Evolutionary conservation across 2,329 filamentous ascomycete genomes (phyloP), one percentile per base, ranked within the genome.

Genomic region (Parasarocladium wereldwijsianum): DNA sequence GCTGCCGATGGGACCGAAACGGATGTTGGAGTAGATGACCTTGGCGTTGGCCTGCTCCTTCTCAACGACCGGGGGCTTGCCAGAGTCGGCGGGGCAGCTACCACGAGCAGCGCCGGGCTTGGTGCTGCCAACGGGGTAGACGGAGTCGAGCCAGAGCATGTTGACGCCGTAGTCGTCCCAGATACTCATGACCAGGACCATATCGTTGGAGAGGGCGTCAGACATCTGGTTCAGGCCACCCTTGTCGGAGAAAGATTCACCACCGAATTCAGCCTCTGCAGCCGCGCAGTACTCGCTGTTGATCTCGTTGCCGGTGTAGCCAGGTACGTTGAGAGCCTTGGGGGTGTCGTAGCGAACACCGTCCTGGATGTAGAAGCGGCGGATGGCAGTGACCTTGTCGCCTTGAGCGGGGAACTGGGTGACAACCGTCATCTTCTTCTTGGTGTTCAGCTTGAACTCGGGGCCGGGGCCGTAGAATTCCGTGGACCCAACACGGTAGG

Each of bases 61-160:
- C 26, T 42, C 36, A 29, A 45, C 36, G 3, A 43, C 41, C 25
- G 34, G 11, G 6, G 45, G 45, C 11, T 41, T 39, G 17, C 45
- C 41, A 8, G 41, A 43, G 34, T 36, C 38, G 14, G 35, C 31
- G 21, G 43, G 33, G 34, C 45, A 46, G 26, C 34, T 32, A 20
- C 45, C 43, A 8, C 45, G 40, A 29, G 31, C 38, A 16, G 35
- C 36, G 17, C 45, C 44, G 15, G 41, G 41, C 33, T 40, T 28
- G 33, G 38, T 38, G 25, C 35, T 30, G 34, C 40, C 43, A 11
- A 34, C 35, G 10, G 72, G 71, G 56, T 64, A 75, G 44, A 53
- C 62, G 37, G 62, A 64, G 56, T 81, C 75, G 39, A 81, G 64
- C 76, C 75, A 80, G 41, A 75, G 63, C 71, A 80, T 79, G 53